Evolutionary conservation across 345 rosid species (phyloP), one percentile per base, ranked within the genome.

Genomic region (Erucastrum elatum): DNA sequence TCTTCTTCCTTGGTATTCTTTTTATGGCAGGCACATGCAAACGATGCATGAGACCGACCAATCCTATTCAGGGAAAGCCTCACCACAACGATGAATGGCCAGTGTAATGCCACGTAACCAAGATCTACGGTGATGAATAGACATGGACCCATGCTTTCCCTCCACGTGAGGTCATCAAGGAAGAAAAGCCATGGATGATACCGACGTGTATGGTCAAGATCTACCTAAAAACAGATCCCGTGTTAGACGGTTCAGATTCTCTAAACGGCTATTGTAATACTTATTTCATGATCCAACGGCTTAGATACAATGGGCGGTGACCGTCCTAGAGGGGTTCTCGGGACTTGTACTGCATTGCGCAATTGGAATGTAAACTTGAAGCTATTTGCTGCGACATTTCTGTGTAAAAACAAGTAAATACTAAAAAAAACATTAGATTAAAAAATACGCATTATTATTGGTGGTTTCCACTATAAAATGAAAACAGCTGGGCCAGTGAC

Each of bases 251-350:
- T 64, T 75, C 33, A 4, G 65, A 83, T 81, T 75, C 46, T 59
- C 83, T 71, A 78, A 86, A 73, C 87, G 90, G 88, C 85, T 70
- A 81, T 75, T 80, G 26, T 64, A 70, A 69, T 80, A 80, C 78
- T 37, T 70, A 64, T 71, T 62, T 51, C 8, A 10, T 26, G 33
- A 91, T 90, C 92, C 73, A 72, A 88, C 86, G 90, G 90, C 64
- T 80, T 1, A 11, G 0, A 64, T 77, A 33, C 25, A 58, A 60
- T 73, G 26, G 94, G 88, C 98, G 97, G 98, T 81, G 70, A 89
- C 94, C 96, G 91, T 80, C 97, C 93, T 81, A 55, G 79, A 64
- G 83, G 80, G 71, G 60, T 73, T 84, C 79, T 80, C 79, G 85
- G 81, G 74, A 80, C 59, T 84, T 81, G 84, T 84, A 65, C 79